These are phyloP conservation scores for Suhomyces atakaporum DNA, from an alignment of 1,139 yeast genomes.

Conservation along the genomic window DNA sequence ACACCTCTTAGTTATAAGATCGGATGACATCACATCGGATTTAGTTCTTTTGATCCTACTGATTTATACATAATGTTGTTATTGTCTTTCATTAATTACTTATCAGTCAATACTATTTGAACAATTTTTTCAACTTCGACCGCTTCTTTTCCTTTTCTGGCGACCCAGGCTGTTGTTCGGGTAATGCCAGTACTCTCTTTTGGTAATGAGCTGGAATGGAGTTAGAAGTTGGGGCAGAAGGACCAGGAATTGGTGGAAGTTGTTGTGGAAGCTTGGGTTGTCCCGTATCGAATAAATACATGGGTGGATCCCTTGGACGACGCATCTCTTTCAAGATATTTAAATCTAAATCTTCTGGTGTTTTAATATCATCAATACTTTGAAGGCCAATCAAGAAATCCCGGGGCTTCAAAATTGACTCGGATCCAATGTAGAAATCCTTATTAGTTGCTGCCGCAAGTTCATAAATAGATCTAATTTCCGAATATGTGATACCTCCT, in stretches of 20 bases:
- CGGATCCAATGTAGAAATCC: slow-evolving; percentile 85
- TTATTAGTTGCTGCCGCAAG: slow-evolving; percentile 61
- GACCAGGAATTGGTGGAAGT: background rate
- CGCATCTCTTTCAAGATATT: slow-evolving; percentile 29
- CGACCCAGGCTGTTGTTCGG: slow-evolving; percentile 14
- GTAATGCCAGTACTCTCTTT: slow-evolving; percentile 22
- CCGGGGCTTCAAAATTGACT: slow-evolving; percentile 69
- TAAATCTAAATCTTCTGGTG: slow-evolving; percentile 36
- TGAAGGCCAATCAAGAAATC: slow-evolving; percentile 51
- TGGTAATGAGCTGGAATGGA: slow-evolving; percentile 33
- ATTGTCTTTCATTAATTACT: background rate
- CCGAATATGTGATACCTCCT: slow-evolving; percentile 89
- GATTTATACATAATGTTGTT: too few relatives aligned
- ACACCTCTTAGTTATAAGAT: too few relatives aligned
- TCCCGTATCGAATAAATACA: slow-evolving; percentile 32
- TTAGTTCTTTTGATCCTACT: too few relatives aligned
- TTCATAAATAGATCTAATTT: slow-evolving; percentile 75
- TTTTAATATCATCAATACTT: slow-evolving; percentile 39
- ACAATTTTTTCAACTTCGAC: slow-evolving; percentile 38
- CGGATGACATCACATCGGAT: too few relatives aligned
- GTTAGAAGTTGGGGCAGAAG: slow-evolving; percentile 1
- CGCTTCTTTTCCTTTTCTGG: slow-evolving; percentile 36
- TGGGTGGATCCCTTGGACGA: slow-evolving; percentile 35
- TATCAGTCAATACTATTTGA: slow-evolving; percentile 24
- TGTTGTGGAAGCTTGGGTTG: slow-evolving; percentile 19